These are phyloP conservation scores for Pythium volutum DNA, from an alignment of 352 stramenopile species.

Conservation along the genomic window DNA sequence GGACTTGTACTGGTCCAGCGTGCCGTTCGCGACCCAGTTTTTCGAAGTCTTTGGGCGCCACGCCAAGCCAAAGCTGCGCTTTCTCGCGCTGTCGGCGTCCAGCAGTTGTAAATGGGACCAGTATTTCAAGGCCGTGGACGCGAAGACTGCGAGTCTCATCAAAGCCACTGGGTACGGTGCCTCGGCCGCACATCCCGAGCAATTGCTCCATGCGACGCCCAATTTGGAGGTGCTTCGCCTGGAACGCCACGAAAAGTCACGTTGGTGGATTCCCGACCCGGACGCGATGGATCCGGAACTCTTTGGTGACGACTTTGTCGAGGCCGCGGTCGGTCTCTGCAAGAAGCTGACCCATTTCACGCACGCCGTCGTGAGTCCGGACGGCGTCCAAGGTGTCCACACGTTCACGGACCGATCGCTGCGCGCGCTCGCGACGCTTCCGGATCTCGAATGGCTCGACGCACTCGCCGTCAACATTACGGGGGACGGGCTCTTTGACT, in stretches of 20 bases:
- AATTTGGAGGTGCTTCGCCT: background rate
- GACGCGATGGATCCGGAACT: background rate
- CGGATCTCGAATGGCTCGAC: background rate
- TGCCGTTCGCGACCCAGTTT: slow-evolving; percentile 7
- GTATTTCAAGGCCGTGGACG: background rate
- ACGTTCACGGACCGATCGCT: slow-evolving; percentile 8
- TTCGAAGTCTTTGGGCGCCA: slow-evolving; percentile 1
- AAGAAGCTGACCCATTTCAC: background rate
- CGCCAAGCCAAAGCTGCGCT: background rate
- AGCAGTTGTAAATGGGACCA: background rate
- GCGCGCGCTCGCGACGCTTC: slow-evolving; percentile 2
- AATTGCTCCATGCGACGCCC: background rate
- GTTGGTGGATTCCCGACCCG: no score
- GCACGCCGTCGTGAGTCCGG: background rate
- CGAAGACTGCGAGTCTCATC: background rate
- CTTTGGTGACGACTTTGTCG: slow-evolving; percentile 6
- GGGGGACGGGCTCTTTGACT: slow-evolving; percentile 5
- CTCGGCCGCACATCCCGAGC: background rate
- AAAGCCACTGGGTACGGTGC: background rate
- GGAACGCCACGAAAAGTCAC: background rate
- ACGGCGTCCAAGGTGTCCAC: background rate
- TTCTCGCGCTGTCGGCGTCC: background rate
- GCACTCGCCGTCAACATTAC: slow-evolving; percentile 3
- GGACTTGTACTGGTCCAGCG: background rate
- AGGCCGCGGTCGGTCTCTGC: background rate